These are phyloP conservation scores for Diaporthe sp. DNA, from an alignment of 2,329 filamentous ascomycete species.

Conservation along the genomic window DNA sequence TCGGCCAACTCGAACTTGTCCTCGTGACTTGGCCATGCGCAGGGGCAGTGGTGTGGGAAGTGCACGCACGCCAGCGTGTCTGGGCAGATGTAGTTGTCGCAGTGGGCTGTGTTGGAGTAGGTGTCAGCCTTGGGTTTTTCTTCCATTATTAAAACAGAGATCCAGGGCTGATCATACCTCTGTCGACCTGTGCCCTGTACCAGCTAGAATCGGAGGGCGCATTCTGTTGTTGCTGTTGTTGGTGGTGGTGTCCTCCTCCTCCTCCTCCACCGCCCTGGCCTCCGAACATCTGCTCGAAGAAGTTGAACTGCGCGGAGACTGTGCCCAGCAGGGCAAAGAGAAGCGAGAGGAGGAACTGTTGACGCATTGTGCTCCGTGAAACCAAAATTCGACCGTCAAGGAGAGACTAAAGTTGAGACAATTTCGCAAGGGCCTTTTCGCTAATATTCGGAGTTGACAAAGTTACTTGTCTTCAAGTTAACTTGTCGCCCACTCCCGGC, in stretches of 20 bases:
- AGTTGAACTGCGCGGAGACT: conserved; percentile 86
- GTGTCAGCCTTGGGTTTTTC: conserved; percentile 4
- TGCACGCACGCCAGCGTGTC: conserved; percentile 95
- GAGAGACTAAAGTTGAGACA: background rate
- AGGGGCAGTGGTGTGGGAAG: conserved; percentile 97
- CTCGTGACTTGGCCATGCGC: conserved; percentile 79
- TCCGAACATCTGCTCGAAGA: conserved; percentile 98
- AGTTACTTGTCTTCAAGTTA: background rate
- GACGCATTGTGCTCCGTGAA: conserved; percentile 45
- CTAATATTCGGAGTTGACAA: background rate
- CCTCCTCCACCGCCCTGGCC: conserved; percentile 57
- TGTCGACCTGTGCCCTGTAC: conserved; percentile 79
- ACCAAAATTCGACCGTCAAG: background rate
- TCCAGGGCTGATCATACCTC: conserved; percentile 65
- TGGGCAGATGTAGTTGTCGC: conserved; percentile 93
- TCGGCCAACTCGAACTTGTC: conserved; percentile 82
- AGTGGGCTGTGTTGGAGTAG: conserved; percentile 68
- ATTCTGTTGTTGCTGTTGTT: conserved; percentile 76
- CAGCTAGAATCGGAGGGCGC: conserved; percentile 84
- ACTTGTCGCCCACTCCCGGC: background rate
- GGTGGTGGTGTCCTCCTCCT: conserved; percentile 52
- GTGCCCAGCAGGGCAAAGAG: conserved; percentile 70
- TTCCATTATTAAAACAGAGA: too few relatives aligned
- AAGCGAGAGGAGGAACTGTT: conserved; percentile 47
- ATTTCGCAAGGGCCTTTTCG: background rate